Evolutionary conservation across 2,329 filamentous ascomycete species (phyloP), one percentile per base, ranked within the genome.

Genomic region (Apiospora arundinis): DNA sequence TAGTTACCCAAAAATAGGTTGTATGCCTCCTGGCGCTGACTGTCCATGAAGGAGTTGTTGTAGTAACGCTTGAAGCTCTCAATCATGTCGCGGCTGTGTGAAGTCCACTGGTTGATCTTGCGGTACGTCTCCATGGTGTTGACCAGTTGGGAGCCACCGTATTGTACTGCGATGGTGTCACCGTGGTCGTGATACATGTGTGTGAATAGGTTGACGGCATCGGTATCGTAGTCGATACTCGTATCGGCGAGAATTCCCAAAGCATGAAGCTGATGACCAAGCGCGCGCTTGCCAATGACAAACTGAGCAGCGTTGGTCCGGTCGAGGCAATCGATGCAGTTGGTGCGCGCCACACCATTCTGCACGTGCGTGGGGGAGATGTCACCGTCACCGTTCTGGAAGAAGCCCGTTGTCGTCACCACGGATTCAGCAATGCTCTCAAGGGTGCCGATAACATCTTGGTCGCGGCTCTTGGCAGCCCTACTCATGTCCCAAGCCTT

Each of bases 111-210:
- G 76, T 98, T 98, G 80, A 98, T 97, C 83, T 98, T 98, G 71
- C 96, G 93, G 81, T 99, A 99, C 5, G 96, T 99, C 75, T 97
- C 95, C 95, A 99, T 98, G 0, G 96, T 99, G 80, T 99, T 99
- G 77, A 99, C 96, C 0, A 99, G 88, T 81, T 99, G 96, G 2
- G 95, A 98, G 12, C 96, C 96, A 71, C 96, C 96, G 77, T 99
- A 99, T 80, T 99, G 96, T 70, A 98, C 93, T 0, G 96, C 96
- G 77, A 99, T 98, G 4, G 95, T 98, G 81, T 99, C 96, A 71
- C 96, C 96, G 79, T 99, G 96, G 76, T 97, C 95, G 80, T 98
- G 95, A 83, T 95, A 97, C 95, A 99, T 98, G 77, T 97, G 93
- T 0, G 96, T 98, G 77, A 99, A 98, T 12, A 98, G 89, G 76